phyloP scores from a whole-genome alignment of 2,329 filamentous ascomycete species.

The Raffaelea deltoideospora region DNA sequence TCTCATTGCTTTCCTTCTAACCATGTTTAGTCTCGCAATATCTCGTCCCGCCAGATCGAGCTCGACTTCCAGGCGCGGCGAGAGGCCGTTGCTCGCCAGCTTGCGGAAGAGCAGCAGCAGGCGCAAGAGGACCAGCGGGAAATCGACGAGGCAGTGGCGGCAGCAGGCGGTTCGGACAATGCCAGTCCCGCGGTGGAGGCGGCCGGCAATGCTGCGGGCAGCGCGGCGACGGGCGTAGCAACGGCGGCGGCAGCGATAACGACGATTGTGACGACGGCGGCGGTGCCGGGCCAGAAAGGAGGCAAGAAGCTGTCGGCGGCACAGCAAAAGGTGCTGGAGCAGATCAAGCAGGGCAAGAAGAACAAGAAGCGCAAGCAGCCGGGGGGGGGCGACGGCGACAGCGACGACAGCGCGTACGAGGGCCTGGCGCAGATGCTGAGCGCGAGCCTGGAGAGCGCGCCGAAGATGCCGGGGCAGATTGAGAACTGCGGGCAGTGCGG shows the following conservation, averaged over 20 bases:
- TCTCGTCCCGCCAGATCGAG: constrained; percentile 44
- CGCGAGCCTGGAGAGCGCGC: constrained; percentile 22
- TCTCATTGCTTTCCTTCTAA: no score
- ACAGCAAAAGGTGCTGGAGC: constrained; percentile 34
- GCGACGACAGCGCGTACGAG: constrained; percentile 24
- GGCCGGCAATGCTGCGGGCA: no score
- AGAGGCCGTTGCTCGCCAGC: constrained; percentile 19
- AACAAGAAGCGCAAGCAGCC: constrained; percentile 35
- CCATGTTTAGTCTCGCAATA: constrained; percentile 47
- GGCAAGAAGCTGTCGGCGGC: constrained; percentile 29
- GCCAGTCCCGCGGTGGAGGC: no score
- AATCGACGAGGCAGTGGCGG: not conserved
- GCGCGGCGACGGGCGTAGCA: not conserved
- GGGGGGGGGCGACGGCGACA: constrained; percentile 17
- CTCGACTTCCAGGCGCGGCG: constrained; percentile 32
- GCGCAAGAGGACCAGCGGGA: not conserved
- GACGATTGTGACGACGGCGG: not conserved
- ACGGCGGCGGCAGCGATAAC: not conserved
- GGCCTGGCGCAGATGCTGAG: constrained; percentile 36
- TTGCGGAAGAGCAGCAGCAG: constrained; percentile 14
- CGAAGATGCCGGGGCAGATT: constrained; percentile 64
- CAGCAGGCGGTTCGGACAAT: not conserved
- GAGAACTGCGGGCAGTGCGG: constrained; percentile 75
- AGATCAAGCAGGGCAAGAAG: constrained; percentile 45
- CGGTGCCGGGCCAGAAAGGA: not conserved